phyloP scores from a whole-genome alignment of 1,284 basidiomycete species.

The Pholiota adiposa region DNA sequence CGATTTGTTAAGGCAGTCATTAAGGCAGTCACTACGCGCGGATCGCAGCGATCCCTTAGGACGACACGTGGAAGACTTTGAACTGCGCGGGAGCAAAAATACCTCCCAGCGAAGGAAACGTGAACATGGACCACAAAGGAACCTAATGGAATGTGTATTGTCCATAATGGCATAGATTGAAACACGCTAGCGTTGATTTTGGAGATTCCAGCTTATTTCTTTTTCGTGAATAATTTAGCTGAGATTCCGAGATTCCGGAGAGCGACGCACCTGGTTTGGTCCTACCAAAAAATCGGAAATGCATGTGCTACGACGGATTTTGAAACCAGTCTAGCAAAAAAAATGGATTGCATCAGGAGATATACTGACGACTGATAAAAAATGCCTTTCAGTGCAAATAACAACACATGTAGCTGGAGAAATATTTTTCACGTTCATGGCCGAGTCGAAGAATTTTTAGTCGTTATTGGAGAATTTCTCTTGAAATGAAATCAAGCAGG shows the following conservation, averaged over 20 bases:
- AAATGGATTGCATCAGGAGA: too few species aligned
- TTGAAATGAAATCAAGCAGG: not conserved
- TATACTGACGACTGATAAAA: too few species aligned
- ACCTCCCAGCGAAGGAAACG: not conserved
- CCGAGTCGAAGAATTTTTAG: not conserved
- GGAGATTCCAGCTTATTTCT: not conserved
- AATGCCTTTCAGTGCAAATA: too few species aligned
- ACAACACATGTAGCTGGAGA: too few species aligned
- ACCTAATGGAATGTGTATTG: not conserved
- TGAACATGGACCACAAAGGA: not conserved
- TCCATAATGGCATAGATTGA: not conserved
- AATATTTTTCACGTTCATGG: not conserved
- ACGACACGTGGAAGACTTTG: not conserved
- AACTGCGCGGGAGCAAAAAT: constrained; percentile 4
- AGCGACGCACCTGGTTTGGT: too few species aligned
- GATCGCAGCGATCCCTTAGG: not conserved
- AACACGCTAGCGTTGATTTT: not conserved
- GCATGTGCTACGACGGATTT: too few species aligned
- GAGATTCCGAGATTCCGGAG: not conserved
- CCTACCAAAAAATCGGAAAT: too few species aligned
- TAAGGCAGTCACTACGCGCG: not conserved
- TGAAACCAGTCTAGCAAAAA: too few species aligned
- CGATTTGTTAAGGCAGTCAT: not conserved
- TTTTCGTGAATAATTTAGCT: not conserved
- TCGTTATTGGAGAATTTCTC: not conserved